These are phyloP conservation scores for Ceriops tagal DNA, from an alignment of 345 rosid genomes.

Conservation along the genomic window DNA sequence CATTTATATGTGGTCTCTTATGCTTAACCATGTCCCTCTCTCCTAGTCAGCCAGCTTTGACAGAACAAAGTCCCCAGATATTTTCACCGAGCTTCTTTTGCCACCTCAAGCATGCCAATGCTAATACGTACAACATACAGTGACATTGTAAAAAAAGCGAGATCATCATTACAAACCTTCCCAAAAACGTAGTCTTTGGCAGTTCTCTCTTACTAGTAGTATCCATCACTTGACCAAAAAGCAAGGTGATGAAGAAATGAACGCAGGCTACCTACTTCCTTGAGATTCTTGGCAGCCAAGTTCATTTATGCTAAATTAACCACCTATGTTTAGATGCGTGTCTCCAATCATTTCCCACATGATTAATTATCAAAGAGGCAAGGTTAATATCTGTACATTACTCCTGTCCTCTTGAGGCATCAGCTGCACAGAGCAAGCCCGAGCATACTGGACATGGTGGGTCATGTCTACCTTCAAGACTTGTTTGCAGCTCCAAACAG, in stretches of 20 bases:
- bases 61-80: neutral
- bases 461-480: slow-evolving; percentile 37
- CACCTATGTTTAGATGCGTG: neutral
- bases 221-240: neutral
- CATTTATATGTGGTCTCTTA: too few species aligned
- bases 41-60: neutral
- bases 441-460: slow-evolving; percentile 52
- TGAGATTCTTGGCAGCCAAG: too few species aligned
- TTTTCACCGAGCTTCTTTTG: neutral
- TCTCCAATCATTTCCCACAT: slow-evolving; percentile 12
- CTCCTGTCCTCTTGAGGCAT: slow-evolving; percentile 22
- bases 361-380: slow-evolving; percentile 18
- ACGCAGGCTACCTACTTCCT: too few species aligned
- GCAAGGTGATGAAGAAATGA: neutral
- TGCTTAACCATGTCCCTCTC: too few species aligned
- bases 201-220: neutral
- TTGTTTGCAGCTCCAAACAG: slow-evolving; percentile 54
- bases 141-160: neutral
- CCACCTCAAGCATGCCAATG: neutral
- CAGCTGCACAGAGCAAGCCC: slow-evolving; percentile 19
- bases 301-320: neutral
- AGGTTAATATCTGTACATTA: slow-evolving; percentile 19
- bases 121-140: neutral
- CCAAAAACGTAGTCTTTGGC: neutral
- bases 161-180: neutral